Conservation (phyloP, 2,329 filamentous ascomycete species). For the Ophiocordyceps sinensis region DNA sequence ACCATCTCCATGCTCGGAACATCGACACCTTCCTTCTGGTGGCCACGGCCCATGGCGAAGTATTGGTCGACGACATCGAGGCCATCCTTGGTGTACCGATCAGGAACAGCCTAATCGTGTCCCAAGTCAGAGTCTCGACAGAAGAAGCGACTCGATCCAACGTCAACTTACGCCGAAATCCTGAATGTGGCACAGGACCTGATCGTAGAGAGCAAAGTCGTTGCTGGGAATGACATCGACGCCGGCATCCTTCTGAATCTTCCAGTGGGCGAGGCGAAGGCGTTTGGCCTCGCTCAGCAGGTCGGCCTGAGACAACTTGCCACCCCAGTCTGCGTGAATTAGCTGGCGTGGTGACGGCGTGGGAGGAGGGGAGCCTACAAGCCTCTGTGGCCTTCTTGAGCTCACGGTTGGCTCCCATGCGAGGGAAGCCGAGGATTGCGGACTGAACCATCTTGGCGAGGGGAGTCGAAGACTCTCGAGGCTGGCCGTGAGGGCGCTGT, state of each 20-base stretch:
- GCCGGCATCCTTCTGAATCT: conserved; percentile 97
- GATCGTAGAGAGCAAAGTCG: conserved; percentile 98
- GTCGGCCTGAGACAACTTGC: conserved; percentile 83
- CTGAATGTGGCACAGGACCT: conserved; percentile 95
- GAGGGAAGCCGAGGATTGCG: conserved; percentile 92
- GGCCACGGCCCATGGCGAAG: conserved; percentile 98
- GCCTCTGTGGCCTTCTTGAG: conserved; percentile 99
- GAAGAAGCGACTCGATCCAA: background rate
- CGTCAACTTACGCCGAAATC: conserved; percentile 67
- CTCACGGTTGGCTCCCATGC: conserved; percentile 96
- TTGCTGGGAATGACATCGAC: conserved; percentile 98
- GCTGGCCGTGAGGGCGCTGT: background rate
- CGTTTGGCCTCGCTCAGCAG: conserved; percentile 93
- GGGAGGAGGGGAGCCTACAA: conserved; percentile 37
- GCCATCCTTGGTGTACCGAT: conserved; percentile 83
- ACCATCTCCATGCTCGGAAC: conserved; percentile 97
- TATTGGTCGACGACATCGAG: conserved; percentile 88
- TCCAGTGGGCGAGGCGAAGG: conserved; percentile 93
- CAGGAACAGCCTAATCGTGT: conserved; percentile 57
- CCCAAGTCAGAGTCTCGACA: conserved; percentile 2
- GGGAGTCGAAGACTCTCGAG: conserved; percentile 5
- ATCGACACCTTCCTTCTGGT: conserved; percentile 88
- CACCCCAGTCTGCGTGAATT: conserved; percentile 52
- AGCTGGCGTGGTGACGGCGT: conserved; percentile 7
- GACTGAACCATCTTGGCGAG: conserved; percentile 46